Evolutionary conservation across 192 early-diverging fungal genomes (phyloP).

Genomic region (Glomus cerebriforme): DNA sequence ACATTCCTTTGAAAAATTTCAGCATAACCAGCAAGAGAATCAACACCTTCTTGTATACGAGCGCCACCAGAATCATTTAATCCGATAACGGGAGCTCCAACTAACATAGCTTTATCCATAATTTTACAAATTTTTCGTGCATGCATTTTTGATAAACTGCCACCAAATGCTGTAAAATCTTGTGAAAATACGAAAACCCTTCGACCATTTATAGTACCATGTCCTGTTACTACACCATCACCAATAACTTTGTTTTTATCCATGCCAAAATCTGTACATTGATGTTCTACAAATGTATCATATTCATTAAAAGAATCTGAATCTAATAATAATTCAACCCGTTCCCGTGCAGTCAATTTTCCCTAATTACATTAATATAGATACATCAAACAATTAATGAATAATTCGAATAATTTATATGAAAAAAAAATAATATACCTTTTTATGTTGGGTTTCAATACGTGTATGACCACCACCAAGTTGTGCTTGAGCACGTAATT

Average conservation of each 20-base stretch:
- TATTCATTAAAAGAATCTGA: constrained; percentile 84
- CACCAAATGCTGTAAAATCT: constrained; percentile 94
- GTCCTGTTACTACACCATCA: constrained; percentile 95
- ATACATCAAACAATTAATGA: neutral
- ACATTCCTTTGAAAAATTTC: constrained; percentile 96
- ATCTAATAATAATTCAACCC: constrained; percentile 85
- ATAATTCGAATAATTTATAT: neutral
- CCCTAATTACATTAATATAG: constrained; percentile 52
- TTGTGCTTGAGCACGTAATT: constrained; percentile 71
- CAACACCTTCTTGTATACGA: constrained; percentile 97
- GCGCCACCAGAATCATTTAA: constrained; percentile 97
- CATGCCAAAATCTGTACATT: constrained; percentile 91
- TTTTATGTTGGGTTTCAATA: constrained; percentile 82
- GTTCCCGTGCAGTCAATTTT: constrained; percentile 92
- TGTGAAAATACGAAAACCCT: constrained; percentile 90
- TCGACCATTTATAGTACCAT: constrained; percentile 91
- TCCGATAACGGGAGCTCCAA: constrained; percentile 93
- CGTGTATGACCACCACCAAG: constrained; percentile 80
- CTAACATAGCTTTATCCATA: constrained; percentile 91
- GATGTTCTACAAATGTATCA: constrained; percentile 93
- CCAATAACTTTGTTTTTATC: constrained; percentile 77
- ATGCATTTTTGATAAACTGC: constrained; percentile 84
- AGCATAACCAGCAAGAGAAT: constrained; percentile 92
- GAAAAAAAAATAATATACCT: constrained; percentile 48
- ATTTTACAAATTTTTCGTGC: constrained; percentile 92